A percentile compares a stretch with the other conserved stretches of the same genome.
phyloP scores from a whole-genome alignment of 192 early-diverging fungal genomes.

The Piromyces finnis region DNA sequence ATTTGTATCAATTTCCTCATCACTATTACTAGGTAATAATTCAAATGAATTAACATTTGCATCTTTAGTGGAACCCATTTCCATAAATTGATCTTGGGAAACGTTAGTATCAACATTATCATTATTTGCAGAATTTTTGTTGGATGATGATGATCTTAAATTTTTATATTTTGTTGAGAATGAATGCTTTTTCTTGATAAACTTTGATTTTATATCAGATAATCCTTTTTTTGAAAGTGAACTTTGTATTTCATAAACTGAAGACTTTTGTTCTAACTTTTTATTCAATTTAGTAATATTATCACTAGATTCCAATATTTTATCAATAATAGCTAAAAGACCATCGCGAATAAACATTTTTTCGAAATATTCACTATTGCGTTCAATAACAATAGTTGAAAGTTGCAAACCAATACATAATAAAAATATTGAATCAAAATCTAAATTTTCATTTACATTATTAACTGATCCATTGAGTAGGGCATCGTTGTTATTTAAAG shows the following conservation, averaged over 20 bases:
- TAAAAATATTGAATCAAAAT: background rate
- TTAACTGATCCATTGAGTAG: background rate
- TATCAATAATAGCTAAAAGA: background rate
- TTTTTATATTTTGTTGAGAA: background rate
- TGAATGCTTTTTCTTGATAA: background rate
- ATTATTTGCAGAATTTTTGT: background rate
- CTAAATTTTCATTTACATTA: background rate
- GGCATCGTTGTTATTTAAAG: constrained; percentile 6
- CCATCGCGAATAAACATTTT: background rate
- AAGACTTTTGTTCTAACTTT: background rate
- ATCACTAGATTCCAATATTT: background rate
- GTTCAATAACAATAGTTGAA: background rate
- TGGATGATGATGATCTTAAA: background rate
- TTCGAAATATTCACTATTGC: background rate
- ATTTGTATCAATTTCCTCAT: background rate
- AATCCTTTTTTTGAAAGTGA: background rate
- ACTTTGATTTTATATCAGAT: background rate
- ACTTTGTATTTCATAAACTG: background rate
- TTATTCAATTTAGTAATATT: background rate
- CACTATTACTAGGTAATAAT: background rate
- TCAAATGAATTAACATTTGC: background rate
- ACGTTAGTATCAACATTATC: background rate
- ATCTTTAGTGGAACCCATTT: background rate
- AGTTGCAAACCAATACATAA: background rate
- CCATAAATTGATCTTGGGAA: background rate